Conservation (phyloP, 257 asterid species). For the Mentha longifolia region DNA sequence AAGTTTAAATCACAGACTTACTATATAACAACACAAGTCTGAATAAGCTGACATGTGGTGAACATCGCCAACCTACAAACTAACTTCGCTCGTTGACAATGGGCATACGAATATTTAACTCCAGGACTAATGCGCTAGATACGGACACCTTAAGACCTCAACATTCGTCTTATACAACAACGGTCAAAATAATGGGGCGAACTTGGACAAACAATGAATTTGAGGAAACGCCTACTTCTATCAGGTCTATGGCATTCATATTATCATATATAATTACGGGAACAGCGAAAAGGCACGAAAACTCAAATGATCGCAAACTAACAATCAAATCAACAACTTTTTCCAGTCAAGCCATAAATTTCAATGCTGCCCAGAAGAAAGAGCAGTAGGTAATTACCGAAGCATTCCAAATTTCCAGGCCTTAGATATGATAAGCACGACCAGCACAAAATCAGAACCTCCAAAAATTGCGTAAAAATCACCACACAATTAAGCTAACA, state of each 20-base stretch:
- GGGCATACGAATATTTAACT: conserved; percentile 2
- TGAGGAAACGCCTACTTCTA: conserved; percentile 8
- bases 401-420: conserved; percentile 28
- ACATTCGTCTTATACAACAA: conserved; percentile 22
- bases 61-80: conserved; percentile 10
- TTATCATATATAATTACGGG: conserved; percentile 15
- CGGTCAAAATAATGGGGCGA: background rate
- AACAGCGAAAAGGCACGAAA: conserved; percentile 21
- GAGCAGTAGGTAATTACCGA: conserved; percentile 13
- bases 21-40: background rate
- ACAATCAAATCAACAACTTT: conserved; percentile 11
- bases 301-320: conserved; percentile 21
- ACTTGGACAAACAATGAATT: background rate
- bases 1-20: conserved; percentile 15
- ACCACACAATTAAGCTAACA: conserved; percentile 31
- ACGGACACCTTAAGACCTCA: background rate
- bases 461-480: conserved; percentile 1
- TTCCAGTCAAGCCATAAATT: conserved; percentile 29
- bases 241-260: conserved; percentile 3
- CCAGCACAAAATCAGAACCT: background rate
- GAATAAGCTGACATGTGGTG: conserved; percentile 12
- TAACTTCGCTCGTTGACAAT: background rate
- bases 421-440: conserved; percentile 6
- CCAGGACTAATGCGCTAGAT: conserved; percentile 25
- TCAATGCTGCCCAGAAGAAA: conserved; percentile 14